Base-by-base conservation (phyloP, 768 basidiomycete species). In the Agaricus blazei region DNA sequence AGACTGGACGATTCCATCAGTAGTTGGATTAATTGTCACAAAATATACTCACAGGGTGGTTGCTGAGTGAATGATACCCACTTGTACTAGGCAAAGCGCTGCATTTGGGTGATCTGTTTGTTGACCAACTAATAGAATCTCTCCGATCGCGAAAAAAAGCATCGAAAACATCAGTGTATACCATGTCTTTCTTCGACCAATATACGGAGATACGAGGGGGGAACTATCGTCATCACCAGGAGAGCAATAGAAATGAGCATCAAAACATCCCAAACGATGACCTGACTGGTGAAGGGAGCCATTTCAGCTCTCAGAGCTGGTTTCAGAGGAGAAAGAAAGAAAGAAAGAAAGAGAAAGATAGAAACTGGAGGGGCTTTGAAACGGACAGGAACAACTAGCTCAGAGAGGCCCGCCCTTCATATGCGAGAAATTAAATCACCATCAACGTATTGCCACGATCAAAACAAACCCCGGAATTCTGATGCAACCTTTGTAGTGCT, bases 141-240 rank as follows among this genome's bases (percentile, higher is more conserved):
- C 14, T 4, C 47, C 47, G 26, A 48, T 48, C 4, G 54, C 37
- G 34, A 55, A 36, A 24, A 55, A 11, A 15, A 55, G 38, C 37
- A 31, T 24, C 9, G 54, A 48, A 12, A 55, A 11, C 47, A 55
- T 48, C n/a, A 55, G 2, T 12, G 46, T 48, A 36, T 55, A 38
- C 54, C 54, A 55, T 19, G 54, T 55, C 54, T 55, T 55, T 47
- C 54, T 48, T 12, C 54, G 54, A 27, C 48, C 41, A 4, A 48
- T 29, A 27, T 48, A 14, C 14, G 46, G 54, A 48, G 54, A 55
- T 15, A 55, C 31, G 14, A 48, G 11, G 14, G 54, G 27, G 54
- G 54, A 1, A 55, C 54, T 47, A 55, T 46, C 37, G 54, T 47
- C 14, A 55, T 38, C 29, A 48, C 23, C n/a, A 55, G 40, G 19